Evolutionary conservation across 2,329 filamentous ascomycete genomes (phyloP).

Genomic region (Colletotrichum higginsianum): DNA sequence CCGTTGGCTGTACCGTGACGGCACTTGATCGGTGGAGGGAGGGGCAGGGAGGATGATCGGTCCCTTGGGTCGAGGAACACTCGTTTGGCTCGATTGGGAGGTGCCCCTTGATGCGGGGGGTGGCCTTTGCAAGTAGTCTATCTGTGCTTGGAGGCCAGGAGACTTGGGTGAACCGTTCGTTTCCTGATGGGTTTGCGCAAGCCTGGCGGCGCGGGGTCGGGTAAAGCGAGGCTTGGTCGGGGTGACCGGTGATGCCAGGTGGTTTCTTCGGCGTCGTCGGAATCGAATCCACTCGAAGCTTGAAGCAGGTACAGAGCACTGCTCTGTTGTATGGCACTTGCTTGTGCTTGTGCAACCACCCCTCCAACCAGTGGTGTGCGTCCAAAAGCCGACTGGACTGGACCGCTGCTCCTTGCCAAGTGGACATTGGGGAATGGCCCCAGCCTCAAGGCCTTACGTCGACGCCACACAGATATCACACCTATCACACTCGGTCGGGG

Average conservation of each 20-base stretch:
- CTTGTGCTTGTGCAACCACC: slow-evolving; percentile 7
- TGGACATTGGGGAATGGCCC: slow-evolving; percentile 24
- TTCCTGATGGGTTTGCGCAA: background rate
- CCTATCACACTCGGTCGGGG: background rate
- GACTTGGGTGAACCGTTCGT: background rate
- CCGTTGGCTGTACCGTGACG: slow-evolving; percentile 4
- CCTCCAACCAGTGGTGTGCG: slow-evolving; percentile 4
- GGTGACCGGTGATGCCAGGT: slow-evolving; percentile 34
- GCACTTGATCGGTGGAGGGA: slow-evolving; percentile 25
- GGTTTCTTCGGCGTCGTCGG: slow-evolving; percentile 37
- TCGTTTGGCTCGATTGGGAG: slow-evolving; percentile 4
- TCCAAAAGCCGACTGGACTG: slow-evolving; percentile 1
- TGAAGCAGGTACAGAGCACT: slow-evolving; percentile 1
- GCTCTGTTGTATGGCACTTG: background rate
- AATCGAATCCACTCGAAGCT: slow-evolving; percentile 35
- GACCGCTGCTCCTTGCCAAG: slow-evolving; percentile 4
- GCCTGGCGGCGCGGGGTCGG: background rate
- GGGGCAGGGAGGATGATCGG: slow-evolving; percentile 15
- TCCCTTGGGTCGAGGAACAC: slow-evolving; percentile 17
- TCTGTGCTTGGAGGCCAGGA: background rate
- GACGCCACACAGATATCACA: slow-evolving; percentile 11
- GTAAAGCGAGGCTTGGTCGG: slow-evolving; percentile 9
- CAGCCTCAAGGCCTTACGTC: slow-evolving; percentile 22
- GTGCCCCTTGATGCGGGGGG: slow-evolving; percentile 15
- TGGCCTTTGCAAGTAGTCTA: background rate